A percentile compares a stretch with the other conserved stretches of the same genome.
Conservation (phyloP, 768 basidiomycete species). For the Pisolithus marmoratus region DNA sequence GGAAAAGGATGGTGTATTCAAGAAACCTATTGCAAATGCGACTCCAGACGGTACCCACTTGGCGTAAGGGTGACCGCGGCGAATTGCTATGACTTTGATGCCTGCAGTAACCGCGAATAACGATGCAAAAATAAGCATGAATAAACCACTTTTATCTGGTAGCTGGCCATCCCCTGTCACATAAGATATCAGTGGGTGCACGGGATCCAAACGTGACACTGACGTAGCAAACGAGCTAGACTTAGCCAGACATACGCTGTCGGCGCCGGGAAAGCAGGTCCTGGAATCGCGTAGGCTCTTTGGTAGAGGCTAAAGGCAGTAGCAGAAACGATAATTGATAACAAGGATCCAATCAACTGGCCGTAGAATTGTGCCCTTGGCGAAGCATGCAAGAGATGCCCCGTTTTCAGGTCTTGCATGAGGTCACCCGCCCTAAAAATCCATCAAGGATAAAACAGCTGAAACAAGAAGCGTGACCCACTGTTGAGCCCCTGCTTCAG, state of each 20-base stretch:
- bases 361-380: constrained; percentile 93
- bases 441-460: constrained; percentile 1
- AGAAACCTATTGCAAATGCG: constrained; percentile 92
- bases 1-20: constrained; percentile 94
- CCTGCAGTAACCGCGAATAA: constrained; percentile 65
- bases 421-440: constrained; percentile 79
- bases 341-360: constrained; percentile 83
- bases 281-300: constrained; percentile 82
- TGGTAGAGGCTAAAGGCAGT: constrained; percentile 86
- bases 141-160: constrained; percentile 64
- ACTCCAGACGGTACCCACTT: constrained; percentile 88
- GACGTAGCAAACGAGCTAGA: constrained; percentile 70
- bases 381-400: constrained; percentile 86
- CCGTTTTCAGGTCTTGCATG: constrained; percentile 98
- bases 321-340: constrained; percentile 85
- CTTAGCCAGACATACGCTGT: constrained; percentile 92
- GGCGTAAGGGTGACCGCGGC: constrained; percentile 46
- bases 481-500: constrained; percentile 94
- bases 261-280: constrained; percentile 93
- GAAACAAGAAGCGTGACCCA: constrained; percentile 29
- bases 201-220: constrained; percentile 21
- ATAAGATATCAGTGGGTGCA: constrained; percentile 4
- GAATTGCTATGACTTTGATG: constrained; percentile 55
- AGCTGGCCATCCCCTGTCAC: constrained; percentile 71
- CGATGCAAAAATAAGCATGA: constrained; percentile 76